A percentile compares a stretch with the other conserved stretches of the same genome.
phyloP scores from a whole-genome alignment of 805 yeast genomes.

The Suhomyces prunicola region DNA sequence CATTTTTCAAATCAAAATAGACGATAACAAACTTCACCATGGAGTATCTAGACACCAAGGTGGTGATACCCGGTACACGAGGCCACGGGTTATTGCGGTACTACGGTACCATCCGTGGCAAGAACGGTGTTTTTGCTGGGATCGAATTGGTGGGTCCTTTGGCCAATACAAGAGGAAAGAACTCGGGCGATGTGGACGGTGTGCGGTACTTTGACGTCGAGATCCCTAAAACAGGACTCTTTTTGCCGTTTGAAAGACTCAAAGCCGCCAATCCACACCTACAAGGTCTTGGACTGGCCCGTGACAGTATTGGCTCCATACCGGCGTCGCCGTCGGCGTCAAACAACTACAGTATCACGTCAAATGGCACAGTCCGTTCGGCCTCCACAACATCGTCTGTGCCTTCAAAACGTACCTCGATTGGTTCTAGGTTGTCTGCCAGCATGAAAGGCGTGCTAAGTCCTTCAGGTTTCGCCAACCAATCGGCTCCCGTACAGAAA shows the following conservation, averaged over 20 bases:
- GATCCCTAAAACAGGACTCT: slow-evolving; percentile 68
- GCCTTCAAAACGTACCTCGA: slow-evolving; percentile 2
- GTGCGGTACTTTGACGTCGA: slow-evolving; percentile 62
- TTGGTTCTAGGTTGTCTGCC: slow-evolving; percentile 3
- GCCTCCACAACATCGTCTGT: neutral
- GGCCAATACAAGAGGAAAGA: slow-evolving; percentile 66
- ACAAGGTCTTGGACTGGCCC: neutral
- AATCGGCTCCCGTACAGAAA: slow-evolving; percentile 1
- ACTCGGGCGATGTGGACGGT: slow-evolving; percentile 80
- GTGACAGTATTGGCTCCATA: neutral
- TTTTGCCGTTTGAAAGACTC: slow-evolving; percentile 55
- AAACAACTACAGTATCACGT: neutral
- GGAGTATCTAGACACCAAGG: slow-evolving; percentile 31
- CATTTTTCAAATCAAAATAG: neutral
- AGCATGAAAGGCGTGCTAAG: slow-evolving; percentile 4
- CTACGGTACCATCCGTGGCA: slow-evolving; percentile 70
- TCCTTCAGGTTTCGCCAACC: slow-evolving; percentile 2
- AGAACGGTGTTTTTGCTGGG: slow-evolving; percentile 79
- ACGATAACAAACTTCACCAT: neutral
- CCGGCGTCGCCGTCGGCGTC: neutral
- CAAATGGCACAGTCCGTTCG: neutral
- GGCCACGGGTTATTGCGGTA: slow-evolving; percentile 62
- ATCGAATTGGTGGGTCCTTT: slow-evolving; percentile 71
- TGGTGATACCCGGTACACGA: slow-evolving; percentile 66
- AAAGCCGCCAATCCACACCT: slow-evolving; percentile 33